These are phyloP conservation scores for Rhodotorula sp. DNA, from an alignment of 1,284 basidiomycete species.

Conservation along the genomic window DNA sequence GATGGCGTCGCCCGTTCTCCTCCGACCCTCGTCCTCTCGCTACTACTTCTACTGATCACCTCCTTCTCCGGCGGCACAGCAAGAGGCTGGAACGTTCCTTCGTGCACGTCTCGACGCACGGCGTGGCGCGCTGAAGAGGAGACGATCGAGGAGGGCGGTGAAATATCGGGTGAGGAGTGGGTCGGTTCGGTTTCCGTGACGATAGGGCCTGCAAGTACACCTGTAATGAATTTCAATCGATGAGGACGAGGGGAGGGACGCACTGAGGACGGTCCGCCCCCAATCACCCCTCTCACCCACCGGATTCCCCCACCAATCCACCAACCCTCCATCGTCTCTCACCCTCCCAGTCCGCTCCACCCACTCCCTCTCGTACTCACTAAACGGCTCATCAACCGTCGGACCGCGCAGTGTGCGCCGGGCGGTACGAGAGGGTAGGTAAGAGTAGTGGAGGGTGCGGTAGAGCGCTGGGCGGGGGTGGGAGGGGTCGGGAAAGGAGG, in stretches of 20 bases:
- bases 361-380: conserved; percentile 9
- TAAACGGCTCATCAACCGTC: conserved; percentile 2
- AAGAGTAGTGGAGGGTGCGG: conserved; percentile 11
- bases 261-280: conserved; percentile 12
- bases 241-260: neutral
- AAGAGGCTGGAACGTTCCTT: too few species aligned
- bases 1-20: too few species aligned
- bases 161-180: neutral
- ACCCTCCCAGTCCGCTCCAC: conserved; percentile 1
- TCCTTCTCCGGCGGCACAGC: too few species aligned
- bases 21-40: too few species aligned
- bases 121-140: too few species aligned
- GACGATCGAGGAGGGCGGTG: neutral
- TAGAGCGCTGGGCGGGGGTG: neutral
- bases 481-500: neutral
- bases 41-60: too few species aligned
- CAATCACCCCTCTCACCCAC: neutral
- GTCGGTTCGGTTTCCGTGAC: conserved; percentile 16
- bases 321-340: conserved; percentile 4
- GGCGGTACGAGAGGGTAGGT: conserved; percentile 12
- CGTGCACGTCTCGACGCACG: too few species aligned
- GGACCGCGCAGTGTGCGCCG: neutral
- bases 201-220: conserved; percentile 1
- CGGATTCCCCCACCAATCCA: conserved; percentile 15
- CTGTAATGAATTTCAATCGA: neutral